These are phyloP conservation scores for Aphanoascus verrucosus DNA, from an alignment of 2,329 filamentous ascomycete species.

Conservation along the genomic window DNA sequence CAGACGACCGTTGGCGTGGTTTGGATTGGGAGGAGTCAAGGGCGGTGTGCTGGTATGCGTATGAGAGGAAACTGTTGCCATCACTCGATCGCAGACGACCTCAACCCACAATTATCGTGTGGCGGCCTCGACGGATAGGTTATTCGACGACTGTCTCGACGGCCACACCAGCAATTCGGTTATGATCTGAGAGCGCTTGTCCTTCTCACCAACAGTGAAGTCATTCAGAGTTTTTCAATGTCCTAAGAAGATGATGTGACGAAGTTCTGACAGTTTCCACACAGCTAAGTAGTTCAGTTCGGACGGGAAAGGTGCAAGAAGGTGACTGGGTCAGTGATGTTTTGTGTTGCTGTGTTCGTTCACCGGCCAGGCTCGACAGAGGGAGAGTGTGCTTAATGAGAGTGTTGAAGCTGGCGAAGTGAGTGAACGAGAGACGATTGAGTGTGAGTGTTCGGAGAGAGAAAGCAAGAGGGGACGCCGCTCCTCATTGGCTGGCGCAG, in stretches of 20 bases:
- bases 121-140: neutral
- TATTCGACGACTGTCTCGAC: neutral
- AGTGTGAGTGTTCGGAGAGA: neutral
- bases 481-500: neutral
- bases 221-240: slow-evolving; percentile 9
- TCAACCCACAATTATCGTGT: neutral
- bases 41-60: slow-evolving; percentile 4
- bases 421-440: neutral
- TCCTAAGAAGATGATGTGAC: neutral
- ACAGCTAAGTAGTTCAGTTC: neutral
- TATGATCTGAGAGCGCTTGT: neutral
- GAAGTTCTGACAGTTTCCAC: neutral
- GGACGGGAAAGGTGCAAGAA: neutral
- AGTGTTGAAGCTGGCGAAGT: neutral
- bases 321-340: neutral
- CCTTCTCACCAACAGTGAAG: neutral
- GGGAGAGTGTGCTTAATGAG: neutral
- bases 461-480: slow-evolving; percentile 11
- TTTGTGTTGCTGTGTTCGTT: neutral
- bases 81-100: slow-evolving; percentile 6
- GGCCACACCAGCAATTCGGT: neutral
- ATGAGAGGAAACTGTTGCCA: slow-evolving; percentile 9
- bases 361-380: neutral
- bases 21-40: slow-evolving; percentile 7
- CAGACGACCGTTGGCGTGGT: slow-evolving; percentile 14